These are phyloP conservation scores for Periconia digitata DNA, from an alignment of 2,329 filamentous ascomycete genomes.

Conservation along the genomic window DNA sequence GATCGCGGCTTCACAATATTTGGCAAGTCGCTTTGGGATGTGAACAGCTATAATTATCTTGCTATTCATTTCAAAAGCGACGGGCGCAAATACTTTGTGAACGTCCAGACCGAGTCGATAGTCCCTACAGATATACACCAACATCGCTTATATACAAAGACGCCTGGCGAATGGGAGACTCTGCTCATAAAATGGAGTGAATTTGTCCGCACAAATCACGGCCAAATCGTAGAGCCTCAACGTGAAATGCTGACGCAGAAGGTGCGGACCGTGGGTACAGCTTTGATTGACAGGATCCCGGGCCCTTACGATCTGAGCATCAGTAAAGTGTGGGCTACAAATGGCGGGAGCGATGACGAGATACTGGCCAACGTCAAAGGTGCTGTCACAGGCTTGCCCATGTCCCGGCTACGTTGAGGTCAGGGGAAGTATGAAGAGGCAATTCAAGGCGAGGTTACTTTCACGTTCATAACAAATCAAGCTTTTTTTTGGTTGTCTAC, in stretches of 20 bases:
- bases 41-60: slow-evolving; percentile 85
- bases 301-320: slow-evolving; percentile 88
- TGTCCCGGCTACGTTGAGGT: slow-evolving; percentile 14
- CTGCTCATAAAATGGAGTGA: slow-evolving; percentile 88
- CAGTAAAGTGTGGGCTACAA: slow-evolving; percentile 88
- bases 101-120: slow-evolving; percentile 91
- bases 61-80: slow-evolving; percentile 88
- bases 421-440: not conserved
- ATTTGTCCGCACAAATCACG: slow-evolving; percentile 93
- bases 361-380: slow-evolving; percentile 31
- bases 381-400: slow-evolving; percentile 26
- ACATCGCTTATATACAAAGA: slow-evolving; percentile 79
- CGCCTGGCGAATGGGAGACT: slow-evolving; percentile 89
- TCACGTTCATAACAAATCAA: too few species aligned
- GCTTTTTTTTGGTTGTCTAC: too few species aligned
- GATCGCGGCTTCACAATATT: slow-evolving; percentile 80
- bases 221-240: slow-evolving; percentile 89
- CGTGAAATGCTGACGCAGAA: slow-evolving; percentile 84
- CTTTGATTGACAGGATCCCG: slow-evolving; percentile 83
- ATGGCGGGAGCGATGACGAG: slow-evolving; percentile 52
- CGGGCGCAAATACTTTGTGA: slow-evolving; percentile 89
- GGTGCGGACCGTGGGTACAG: slow-evolving; percentile 82
- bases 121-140: slow-evolving; percentile 96
- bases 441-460: too few species aligned
- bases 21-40: slow-evolving; percentile 81